A percentile compares a stretch with the other conserved stretches of the same genome.
These are phyloP conservation scores for Crotalaria pallida DNA, from an alignment of 306 rosid genomes.

Conservation along the genomic window DNA sequence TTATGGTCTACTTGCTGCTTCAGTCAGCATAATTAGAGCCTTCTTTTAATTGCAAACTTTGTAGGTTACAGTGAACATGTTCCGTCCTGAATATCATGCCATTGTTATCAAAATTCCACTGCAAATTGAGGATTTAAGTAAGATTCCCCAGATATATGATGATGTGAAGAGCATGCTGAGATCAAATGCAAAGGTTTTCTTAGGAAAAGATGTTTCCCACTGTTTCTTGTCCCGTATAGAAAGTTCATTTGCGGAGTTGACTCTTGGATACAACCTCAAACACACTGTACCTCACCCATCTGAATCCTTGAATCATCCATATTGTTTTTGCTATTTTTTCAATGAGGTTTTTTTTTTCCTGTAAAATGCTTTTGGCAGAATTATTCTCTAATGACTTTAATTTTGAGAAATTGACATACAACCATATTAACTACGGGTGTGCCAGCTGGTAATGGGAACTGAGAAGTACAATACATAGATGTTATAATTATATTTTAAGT, in stretches of 20 bases:
- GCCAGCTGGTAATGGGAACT: not conserved
- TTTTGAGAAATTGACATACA: not conserved
- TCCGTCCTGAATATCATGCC: constrained; percentile 80
- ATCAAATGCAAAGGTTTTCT: constrained; percentile 61
- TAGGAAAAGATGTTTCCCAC: constrained; percentile 75
- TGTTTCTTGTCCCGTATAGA: constrained; percentile 75
- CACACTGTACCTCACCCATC: constrained; percentile 52
- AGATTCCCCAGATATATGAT: constrained; percentile 57
- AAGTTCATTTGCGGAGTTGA: constrained; percentile 60
- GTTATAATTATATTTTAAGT: not conserved
- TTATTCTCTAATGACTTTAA: not conserved
- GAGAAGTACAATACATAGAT: constrained; percentile 10
- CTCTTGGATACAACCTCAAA: constrained; percentile 78
- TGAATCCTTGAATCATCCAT: constrained; percentile 1
- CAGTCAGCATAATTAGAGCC: not conserved
- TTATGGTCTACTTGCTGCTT: constrained; percentile 4
- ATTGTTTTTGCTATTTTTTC: not conserved
- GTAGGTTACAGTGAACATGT: constrained; percentile 82
- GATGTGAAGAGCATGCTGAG: constrained; percentile 62
- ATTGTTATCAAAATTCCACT: constrained; percentile 57
- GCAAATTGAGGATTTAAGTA: constrained; percentile 55
- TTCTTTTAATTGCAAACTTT: constrained; percentile 12
- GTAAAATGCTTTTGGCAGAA: constrained; percentile 1
- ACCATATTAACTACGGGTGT: not conserved
- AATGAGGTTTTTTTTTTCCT: constrained; percentile 6